Base-by-base conservation (phyloP, 2,329 filamentous ascomycete species). In the Aspergillus sp. region DNA sequence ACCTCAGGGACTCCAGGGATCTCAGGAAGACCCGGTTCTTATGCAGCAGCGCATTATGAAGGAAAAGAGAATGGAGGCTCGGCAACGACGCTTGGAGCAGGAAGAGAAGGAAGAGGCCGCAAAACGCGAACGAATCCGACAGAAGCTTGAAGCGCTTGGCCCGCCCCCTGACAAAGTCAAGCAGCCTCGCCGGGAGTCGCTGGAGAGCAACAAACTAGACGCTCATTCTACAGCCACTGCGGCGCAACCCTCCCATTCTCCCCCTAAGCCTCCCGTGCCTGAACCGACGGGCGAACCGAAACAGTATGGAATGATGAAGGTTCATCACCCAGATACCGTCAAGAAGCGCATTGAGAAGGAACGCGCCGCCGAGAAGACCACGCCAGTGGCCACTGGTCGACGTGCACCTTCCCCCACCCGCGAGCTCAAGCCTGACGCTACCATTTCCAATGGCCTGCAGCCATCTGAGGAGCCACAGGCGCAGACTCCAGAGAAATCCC, bases 261-360 rank as follows among this genome's bases (percentile, higher is more conserved):
- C 84, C 36, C 84, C 84, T 1, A 86, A 86, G 65, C 84, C 84
- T 42, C 84, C 84, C 39, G 80, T 85, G 26, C 84, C 84, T 7
- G 81, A 84, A 57, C 81, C 84, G 14, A 82, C 80, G 56, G 83
- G 83, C 32, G 83, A 82, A 62, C 80, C 84, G 24, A 83, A 84
- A 59, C 84, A 86, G 67, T 86, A 85, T 71, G 84, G 84, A 49
- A 81, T 86, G 81, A 86, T 86, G 80, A 86, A 85, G 71, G 81
- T 86, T 10, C 84, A 86, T 68, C 82, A 83, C 65, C 78, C 84
- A 29, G 82, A 85, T 58, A 75, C 81, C 6, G 80, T 84, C 29
- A 80, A 79, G 66, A 80, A 77, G 65, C 65, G 79, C 47, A 71
- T 75, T 49, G 74, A 78, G 52, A 71, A 69, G 55, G 73, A 78